Base-by-base conservation (phyloP, 169 alveolate species). In the Plasmodium knowlesi region DNA sequence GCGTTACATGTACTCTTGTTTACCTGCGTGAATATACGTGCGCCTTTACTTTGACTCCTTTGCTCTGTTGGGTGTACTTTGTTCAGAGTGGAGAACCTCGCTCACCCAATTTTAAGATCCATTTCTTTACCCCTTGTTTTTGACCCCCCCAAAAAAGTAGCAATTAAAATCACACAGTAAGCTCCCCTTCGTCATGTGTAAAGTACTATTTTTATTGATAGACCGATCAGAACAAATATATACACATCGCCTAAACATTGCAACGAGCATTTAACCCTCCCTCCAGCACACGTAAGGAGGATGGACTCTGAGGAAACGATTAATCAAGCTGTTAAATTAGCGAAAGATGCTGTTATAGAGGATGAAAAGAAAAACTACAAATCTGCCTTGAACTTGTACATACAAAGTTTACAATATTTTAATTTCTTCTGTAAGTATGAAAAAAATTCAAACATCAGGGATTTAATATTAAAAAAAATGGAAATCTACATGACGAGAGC, bases 401-500 rank as follows among this genome's bases (percentile, higher is more conserved):
- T 91, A 32, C 95, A 91, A 41, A 91, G 95, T 71, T 91, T 91
- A 22, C 95, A 91, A 54, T 91, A 91, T 71, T 91, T 91, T 92
- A 71, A 85, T 74, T 92, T 79, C 73, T 88, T 81, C 81, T 88
- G 86, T 70, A 83, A 83, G 50, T 94, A 95, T 92, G 96, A 96
- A 92, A 94, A 93, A 50, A 93, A 96, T 78, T 81, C 96, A 2
- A 94, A 86, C 54, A 88, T 96, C 84, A 95, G 93, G 82, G 97
- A 95, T 80, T 92, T 91, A 67, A 92, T 95, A 83, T 78, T 94
- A 54, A 93, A 80, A 50, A 95, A 93, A 92, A 96, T 96, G 98
- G 94, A 94, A 84, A 92, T 92, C 81, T 96, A 96, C 83, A 89
- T 96, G 92, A 85, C 88, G 54, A 81, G 97, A 16, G 98, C 98